Evolutionary conservation across 768 basidiomycete species (phyloP), one percentile per base, ranked within the genome.

Genomic region (Boletus rubroflammeus): DNA sequence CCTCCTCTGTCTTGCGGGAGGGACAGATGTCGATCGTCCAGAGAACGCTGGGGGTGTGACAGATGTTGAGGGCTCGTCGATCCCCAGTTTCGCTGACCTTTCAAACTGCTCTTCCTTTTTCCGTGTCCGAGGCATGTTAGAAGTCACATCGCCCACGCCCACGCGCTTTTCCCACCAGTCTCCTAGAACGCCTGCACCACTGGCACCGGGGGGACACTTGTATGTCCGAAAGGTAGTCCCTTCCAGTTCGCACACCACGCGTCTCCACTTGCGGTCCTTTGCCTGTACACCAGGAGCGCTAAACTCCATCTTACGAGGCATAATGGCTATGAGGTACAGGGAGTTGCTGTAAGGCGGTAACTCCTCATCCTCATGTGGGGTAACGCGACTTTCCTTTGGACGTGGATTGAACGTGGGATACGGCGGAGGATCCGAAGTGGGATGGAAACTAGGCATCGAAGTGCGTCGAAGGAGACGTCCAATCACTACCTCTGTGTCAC

Each of bases 291-390:
- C 94, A 0, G 94, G 93, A 11, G 79, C 71, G 5, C 73, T 75
- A 66, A 99, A 98, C 76, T 99, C 97, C 84, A 94, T 82, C 77
- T 99, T 99, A 44, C 90, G 83, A 1, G 88, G 88, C 75, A 99
- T 81, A 50, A 85, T 78, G 3, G 86, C 91, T 34, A 82, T 79
- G 62, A 98, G 82, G 64, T 90, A 85, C 17, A 98, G 81, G 15
- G 77, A 72, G 72, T 97, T 98, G 56, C 80, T 81, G 69, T 99
- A 99, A 6, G 68, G 39, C 0, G 97, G 97, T 1, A 99, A 78
- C 9, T 92, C 96, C 66, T 96, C 96, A 55, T 95, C 91, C n/a
- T 88, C 88, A 10, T 78, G 75, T 1, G 82, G 81, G 60, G 17
- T 55, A 58, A 61, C 48, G 50, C 61, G 32, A 49, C 56, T 36